Evolutionary conservation across 225 moss, liverwort and hornwort genomes (phyloP), one percentile per base, ranked within the genome.

Genomic region (Bryoerythrophyllum caledonicum): DNA sequence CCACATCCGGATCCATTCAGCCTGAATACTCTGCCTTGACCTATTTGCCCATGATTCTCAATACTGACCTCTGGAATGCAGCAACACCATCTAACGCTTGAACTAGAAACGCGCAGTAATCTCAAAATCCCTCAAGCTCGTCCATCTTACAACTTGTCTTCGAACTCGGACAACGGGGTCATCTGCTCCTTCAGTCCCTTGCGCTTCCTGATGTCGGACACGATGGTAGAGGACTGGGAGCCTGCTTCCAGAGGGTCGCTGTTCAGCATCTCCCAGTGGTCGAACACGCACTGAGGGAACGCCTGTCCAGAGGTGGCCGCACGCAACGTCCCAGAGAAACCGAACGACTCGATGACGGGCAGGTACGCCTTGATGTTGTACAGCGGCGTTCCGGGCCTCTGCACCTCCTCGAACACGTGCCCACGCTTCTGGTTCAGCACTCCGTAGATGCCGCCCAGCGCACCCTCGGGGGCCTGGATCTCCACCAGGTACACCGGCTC

Each of bases 401-500:
- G 86, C 65, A 86, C 83, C 79, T 82, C 86, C 79, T 86, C 86
- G 55, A 82, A 83, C 73, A 86, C 86, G 59, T 79, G 82, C 53
- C 86, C 86, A 19, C 86, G 82, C 82, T 86, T 86, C 79, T 86
- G 79, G 23, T 86, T 86, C 80, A 86, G 74, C 76, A 86, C 82
- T 30, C 82, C 79, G 55, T 86, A 86, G 55, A 86, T 86, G 1
- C 81, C 72, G n/a, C 84, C 84, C 62, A 84, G 20, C 53, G 84
- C 84, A 0, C 81, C 81, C 81, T 88, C 85, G 0, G 88, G 88
- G 0, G 87, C 85, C 81, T 87, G 85, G 28, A 87, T 87, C 78
- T 87, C 87, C 75, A 84, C 87, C 85, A 88, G 60, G 67, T 88
- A 88, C 66, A 88, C 82, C 0, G 85, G 88, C 78, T 88, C 85